These are phyloP conservation scores for Suillus plorans DNA, from an alignment of 768 basidiomycete genomes.

Conservation along the genomic window DNA sequence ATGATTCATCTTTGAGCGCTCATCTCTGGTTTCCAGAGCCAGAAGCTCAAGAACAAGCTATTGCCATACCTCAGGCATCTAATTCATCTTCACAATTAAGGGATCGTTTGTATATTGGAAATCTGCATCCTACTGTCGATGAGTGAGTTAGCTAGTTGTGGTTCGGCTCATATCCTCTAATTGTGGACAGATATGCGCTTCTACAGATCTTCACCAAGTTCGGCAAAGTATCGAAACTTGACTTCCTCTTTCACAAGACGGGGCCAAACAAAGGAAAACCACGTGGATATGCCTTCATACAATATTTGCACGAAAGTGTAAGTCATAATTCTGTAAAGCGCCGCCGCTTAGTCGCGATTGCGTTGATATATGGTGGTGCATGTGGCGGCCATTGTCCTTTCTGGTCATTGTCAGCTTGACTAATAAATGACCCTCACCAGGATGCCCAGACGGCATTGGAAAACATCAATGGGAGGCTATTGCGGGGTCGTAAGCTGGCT, in stretches of 20 bases:
- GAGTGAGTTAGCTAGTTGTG: conserved; percentile 54
- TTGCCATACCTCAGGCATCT: conserved; percentile 11
- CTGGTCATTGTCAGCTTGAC: conserved; percentile 1
- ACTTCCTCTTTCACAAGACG: conserved; percentile 94
- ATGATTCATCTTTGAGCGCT: conserved; percentile 2
- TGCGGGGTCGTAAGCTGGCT: conserved; percentile 84
- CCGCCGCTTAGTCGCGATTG: conserved; percentile 14
- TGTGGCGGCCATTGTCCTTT: not conserved
- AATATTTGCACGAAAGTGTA: conserved; percentile 79
- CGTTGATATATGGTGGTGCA: not conserved
- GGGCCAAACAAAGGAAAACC: conserved; percentile 90
- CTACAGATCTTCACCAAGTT: conserved; percentile 90
- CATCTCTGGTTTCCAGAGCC: conserved; percentile 35
- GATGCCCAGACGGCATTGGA: conserved; percentile 80
- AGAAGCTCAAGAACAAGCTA: conserved; percentile 12
- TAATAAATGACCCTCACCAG: conserved; percentile 41
- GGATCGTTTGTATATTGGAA: conserved; percentile 88
- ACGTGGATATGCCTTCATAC: conserved; percentile 92
- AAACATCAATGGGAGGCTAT: conserved; percentile 70
- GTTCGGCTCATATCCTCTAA: conserved; percentile 12
- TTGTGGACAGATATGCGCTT: conserved; percentile 66
- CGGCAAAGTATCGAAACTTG: conserved; percentile 90
- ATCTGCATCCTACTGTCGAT: conserved; percentile 82
- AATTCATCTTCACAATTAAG: conserved; percentile 41
- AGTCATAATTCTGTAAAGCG: conserved; percentile 36